phyloP scores from a whole-genome alignment of 2,329 filamentous ascomycete genomes.

The Fusarium tupiense region DNA sequence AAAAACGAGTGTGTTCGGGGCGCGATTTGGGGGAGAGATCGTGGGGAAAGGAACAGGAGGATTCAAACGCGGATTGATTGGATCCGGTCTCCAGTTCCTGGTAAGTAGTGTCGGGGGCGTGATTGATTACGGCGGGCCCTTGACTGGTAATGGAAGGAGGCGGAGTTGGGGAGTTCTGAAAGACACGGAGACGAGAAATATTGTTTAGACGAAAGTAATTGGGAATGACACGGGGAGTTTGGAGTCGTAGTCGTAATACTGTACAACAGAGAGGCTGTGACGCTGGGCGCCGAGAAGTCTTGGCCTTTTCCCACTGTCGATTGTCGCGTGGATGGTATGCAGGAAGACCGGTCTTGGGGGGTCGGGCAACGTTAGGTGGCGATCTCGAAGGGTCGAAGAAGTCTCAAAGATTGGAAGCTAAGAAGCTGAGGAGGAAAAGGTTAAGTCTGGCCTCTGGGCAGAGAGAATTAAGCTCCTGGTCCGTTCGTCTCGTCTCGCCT shows the following conservation, averaged over 20 bases:
- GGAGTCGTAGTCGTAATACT: not conserved
- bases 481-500: conserved; percentile 3
- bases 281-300: conserved; percentile 28
- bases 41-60: conserved; percentile 25
- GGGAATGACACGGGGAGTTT: not conserved
- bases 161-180: conserved; percentile 1
- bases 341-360: conserved; percentile 1
- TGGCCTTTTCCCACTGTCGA: conserved; percentile 25
- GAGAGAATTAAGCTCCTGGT: conserved; percentile 16
- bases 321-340: conserved; percentile 17
- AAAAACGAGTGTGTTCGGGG: conserved; percentile 17
- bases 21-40: conserved; percentile 22
- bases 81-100: not conserved
- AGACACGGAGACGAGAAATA: not conserved
- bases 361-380: conserved; percentile 9
- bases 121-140: conserved; percentile 21
- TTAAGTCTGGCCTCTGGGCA: not conserved
- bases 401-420: not conserved
- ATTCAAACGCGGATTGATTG: conserved; percentile 21
- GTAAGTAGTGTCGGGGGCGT: not conserved
- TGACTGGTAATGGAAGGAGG: conserved; percentile 12
- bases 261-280: conserved; percentile 20
- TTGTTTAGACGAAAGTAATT: not conserved
- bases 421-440: not conserved
- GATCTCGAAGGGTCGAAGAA: conserved; percentile 34